Evolutionary conservation across 2,329 filamentous ascomycete species (phyloP), one percentile per base, ranked within the genome.

Genomic region (Ophiobolus disseminans): DNA sequence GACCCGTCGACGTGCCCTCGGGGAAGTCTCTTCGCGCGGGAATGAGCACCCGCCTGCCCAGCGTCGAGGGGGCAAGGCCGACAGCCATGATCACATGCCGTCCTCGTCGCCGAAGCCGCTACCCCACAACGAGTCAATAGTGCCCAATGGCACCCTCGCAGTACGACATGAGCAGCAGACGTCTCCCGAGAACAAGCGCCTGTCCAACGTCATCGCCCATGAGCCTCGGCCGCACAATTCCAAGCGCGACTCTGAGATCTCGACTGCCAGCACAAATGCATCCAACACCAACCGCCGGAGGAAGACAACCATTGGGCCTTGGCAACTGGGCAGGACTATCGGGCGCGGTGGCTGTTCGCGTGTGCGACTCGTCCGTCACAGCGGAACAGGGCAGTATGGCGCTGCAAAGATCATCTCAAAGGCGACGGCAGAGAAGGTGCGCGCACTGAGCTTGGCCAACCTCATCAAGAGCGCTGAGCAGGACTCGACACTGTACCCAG

Each of bases 361-460:
- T 21, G 94, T 99, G 13, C 84, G 93, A 45, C 79, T 94, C 26
- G 95, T 93, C 17, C 86, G 90, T 55, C 92, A 99, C 75, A 82
- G 80, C 19, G 75, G 85, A 17, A 94, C 91, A 3, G 85, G 89
- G 8, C 88, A 96, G 65, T 81, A 87, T 40, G 94, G 91, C 3
- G 94, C 94, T 2, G 89, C 97, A 68, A 99, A 99, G 78, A 97
- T 99, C 64, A 90, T 99, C 21, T 90, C 90, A 48, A 92, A 95
- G 72, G 71, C 73, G 48, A 88, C 85, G 42, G 90, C 89, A 10
- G 86, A 89, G 51, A 83, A 92, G 65, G 87, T 90, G 1, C 89
- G 94, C 56, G 91, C 91, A 41, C 87, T 91, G 58, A 97, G 92
- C 70, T 82, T 97, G 69, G 88, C 88, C 11, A 88, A 89, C 39